A percentile compares a stretch with the other conserved stretches of the same genome.
Conservation (phyloP, 176 grass and related monocot species). For the Hyparrhenia diplandra region DNA sequence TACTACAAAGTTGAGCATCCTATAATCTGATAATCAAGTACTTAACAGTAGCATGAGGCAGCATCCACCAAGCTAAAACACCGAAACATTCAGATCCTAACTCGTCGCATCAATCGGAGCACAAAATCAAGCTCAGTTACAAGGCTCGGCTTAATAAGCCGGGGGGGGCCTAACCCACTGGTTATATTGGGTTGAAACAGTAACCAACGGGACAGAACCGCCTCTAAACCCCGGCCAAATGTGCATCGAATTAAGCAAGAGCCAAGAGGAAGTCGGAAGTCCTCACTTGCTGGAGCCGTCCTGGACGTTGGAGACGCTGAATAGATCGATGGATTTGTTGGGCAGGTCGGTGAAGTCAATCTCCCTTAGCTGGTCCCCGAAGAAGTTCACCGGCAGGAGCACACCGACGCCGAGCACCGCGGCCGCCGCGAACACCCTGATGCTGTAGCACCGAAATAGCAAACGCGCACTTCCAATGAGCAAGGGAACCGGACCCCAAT, state of each 20-base stretch:
- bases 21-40: no score
- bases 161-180: not conserved
- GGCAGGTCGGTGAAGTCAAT: conserved; percentile 84
- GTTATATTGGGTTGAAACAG: not conserved
- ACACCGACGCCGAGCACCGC: conserved; percentile 61
- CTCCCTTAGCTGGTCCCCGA: conserved; percentile 62
- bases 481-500: not conserved
- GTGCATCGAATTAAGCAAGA: not conserved
- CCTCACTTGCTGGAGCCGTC: conserved; percentile 77
- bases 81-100: not conserved
- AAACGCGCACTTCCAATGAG: not conserved
- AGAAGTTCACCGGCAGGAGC: conserved; percentile 80
- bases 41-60: no score
- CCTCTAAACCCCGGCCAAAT: not conserved
- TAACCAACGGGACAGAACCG: not conserved
- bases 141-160: no score
- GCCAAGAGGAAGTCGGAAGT: not conserved
- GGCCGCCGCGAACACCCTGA: conserved; percentile 68
- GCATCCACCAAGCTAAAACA: not conserved
- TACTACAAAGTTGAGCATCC: no score
- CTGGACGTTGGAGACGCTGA: conserved; percentile 92
- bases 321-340: conserved; percentile 75
- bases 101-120: not conserved
- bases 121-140: no score
- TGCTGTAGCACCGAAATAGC: conserved; percentile 39